phyloP scores from a whole-genome alignment of 345 rosid species.

The Bretschneidera sinensis region DNA sequence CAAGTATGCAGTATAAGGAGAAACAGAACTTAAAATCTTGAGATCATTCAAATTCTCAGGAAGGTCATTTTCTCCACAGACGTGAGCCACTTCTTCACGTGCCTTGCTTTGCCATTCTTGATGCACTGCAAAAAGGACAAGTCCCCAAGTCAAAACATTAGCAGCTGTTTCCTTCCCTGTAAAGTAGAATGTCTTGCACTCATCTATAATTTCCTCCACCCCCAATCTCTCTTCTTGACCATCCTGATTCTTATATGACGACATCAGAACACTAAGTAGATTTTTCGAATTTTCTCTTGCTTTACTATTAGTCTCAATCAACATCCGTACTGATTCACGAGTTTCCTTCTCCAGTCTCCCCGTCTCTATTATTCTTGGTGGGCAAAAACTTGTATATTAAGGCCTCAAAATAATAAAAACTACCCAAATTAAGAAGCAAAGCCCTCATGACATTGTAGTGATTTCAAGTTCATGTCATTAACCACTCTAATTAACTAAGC shows the following conservation, averaged over 20 bases:
- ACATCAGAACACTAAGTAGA: conserved; percentile 50
- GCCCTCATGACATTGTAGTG: not conserved
- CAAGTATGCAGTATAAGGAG: not conserved
- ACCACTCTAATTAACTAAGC: no score
- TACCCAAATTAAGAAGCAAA: not conserved
- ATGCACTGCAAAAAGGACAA: conserved; percentile 60
- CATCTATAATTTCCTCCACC: conserved; percentile 69
- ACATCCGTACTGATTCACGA: conserved; percentile 45
- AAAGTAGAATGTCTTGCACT: conserved; percentile 84
- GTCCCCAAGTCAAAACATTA: conserved; percentile 59
- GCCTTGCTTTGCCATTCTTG: conserved; percentile 82
- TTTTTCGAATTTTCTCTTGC: conserved; percentile 37
- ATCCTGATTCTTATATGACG: conserved; percentile 42
- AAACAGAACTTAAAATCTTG: conserved; percentile 48
- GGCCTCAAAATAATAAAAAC: not conserved
- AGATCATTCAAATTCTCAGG: conserved; percentile 50
- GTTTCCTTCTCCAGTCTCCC: conserved; percentile 65
- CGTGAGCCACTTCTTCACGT: conserved; percentile 53
- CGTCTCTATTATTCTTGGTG: conserved; percentile 66
- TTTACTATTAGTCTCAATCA: conserved; percentile 38
- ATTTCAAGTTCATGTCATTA: no score
- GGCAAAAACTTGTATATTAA: conserved; percentile 53
- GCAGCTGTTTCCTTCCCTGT: conserved; percentile 87
- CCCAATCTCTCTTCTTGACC: conserved; percentile 56
- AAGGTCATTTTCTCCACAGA: conserved; percentile 32